Evolutionary conservation across 2,329 filamentous ascomycete genomes (phyloP).

Genomic region (Penicillium sp.): DNA sequence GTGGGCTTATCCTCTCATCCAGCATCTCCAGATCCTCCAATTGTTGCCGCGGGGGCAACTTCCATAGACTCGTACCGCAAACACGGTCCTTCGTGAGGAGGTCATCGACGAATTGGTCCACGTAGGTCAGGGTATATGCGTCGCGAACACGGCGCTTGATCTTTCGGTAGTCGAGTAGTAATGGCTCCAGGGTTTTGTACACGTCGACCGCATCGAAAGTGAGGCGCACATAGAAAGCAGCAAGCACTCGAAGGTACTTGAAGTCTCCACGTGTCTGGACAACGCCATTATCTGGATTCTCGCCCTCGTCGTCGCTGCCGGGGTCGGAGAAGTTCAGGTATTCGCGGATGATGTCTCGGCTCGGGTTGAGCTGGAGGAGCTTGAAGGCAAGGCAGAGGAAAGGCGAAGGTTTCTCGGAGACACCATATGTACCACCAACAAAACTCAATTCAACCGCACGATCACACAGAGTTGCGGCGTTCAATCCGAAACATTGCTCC

Average conservation of each 20-base stretch:
- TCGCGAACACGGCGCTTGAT: conserved; percentile 76
- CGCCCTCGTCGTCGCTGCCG: conserved; percentile 56
- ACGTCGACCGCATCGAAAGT: conserved; percentile 83
- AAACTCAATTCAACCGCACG: conserved; percentile 84
- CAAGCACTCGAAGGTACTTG: conserved; percentile 85
- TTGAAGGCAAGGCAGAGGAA: conserved; percentile 97
- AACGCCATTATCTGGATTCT: conserved; percentile 37
- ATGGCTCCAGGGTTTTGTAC: conserved; percentile 79
- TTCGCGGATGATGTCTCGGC: conserved; percentile 76
- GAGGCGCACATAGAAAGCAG: conserved; percentile 90
- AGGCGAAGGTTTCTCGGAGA: conserved; percentile 80
- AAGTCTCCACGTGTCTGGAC: conserved; percentile 54
- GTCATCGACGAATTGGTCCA: conserved; percentile 95
- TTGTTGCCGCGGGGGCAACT: conserved; percentile 80
- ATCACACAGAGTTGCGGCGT: conserved; percentile 80
- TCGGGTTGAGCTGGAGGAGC: conserved; percentile 84
- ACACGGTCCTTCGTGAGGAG: conserved; percentile 86
- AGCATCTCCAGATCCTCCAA: conserved; percentile 88
- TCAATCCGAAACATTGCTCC: conserved; percentile 96
- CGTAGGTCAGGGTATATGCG: conserved; percentile 75
- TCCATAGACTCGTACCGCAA: conserved; percentile 90
- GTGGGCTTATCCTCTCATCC: conserved; percentile 81
- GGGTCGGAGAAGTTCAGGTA: conserved; percentile 81
- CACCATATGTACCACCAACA: conserved; percentile 86
- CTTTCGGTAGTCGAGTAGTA: conserved; percentile 82